Evolutionary conservation across 116 monocot species (phyloP), one percentile per base, ranked within the genome.

Genomic region (Cymodocea nodosa): DNA sequence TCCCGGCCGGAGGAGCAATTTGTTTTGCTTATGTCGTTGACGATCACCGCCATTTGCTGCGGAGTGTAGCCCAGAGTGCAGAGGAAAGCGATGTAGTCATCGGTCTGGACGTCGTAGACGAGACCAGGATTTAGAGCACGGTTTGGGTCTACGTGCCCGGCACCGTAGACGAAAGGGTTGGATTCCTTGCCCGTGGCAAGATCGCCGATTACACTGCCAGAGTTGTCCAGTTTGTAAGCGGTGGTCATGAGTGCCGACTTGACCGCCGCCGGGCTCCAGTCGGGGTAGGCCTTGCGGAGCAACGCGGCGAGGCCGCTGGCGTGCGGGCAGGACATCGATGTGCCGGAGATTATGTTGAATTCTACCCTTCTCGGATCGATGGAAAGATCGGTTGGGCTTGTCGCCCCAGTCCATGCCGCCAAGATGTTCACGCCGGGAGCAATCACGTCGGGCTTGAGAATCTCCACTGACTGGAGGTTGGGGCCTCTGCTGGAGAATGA

Each of bases 401-500:
- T 36, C 2, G 51, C 73, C 23, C 78, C 89, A 5, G 86, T 86
- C 98, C 98, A 98, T 1, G 78, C 89, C 0, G 98, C 98, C 9
- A 98, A 65, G 65, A 98, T 98, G 79, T 98, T 98, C 56, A 98
- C 92, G 0, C 98, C 98, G 6, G 98, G 98, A 3, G 98, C 92
- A 16, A 89, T 98, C 25, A 98, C 84, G 66, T 98, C 98, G 3
- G 98, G 98, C 68, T 98, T 98, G 19, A 98, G 80, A 58, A 98
- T 98, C 79, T 89, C 89, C 36, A 67, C 78, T 2, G 84, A 74
- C 1, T 79, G 86, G 77, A 62, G 76, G 70, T 79, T 92, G 3
- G 98, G 98, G 6, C 98, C 98, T 0, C 98, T 80, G 84, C 89
- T 86, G n/a, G 98, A 98, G 81, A 98, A 98, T 2, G 97, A 56